Evolutionary conservation across 257 asterid genomes (phyloP).

Genomic region (Ajuga chamaepitys): DNA sequence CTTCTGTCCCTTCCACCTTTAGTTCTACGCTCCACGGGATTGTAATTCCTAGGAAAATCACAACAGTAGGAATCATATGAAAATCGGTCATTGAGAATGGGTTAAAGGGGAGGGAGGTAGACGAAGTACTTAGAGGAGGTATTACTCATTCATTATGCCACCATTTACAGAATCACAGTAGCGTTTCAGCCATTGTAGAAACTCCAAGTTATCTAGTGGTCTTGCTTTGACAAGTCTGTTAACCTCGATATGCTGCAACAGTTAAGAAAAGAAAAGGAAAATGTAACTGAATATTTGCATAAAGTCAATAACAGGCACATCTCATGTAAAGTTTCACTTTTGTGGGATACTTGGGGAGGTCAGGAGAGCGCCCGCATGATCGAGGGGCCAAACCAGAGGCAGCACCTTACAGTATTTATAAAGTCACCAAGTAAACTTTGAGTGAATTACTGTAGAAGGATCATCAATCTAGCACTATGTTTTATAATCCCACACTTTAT

Average conservation of each 20-base stretch:
- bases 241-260: conserved; percentile 86
- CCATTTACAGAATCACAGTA: conserved; percentile 85
- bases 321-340: not conserved
- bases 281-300: not conserved
- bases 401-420: not conserved
- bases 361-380: no score
- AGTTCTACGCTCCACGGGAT: conserved; percentile 81
- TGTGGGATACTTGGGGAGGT: not conserved
- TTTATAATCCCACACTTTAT: not conserved
- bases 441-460: not conserved
- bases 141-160: conserved; percentile 78
- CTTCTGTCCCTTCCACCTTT: conserved; percentile 65
- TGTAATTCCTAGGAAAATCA: conserved; percentile 52
- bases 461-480: not conserved
- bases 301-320: not conserved
- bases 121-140: conserved; percentile 10
- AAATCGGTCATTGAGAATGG: conserved; percentile 1
- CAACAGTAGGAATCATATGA: conserved; percentile 9
- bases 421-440: not conserved
- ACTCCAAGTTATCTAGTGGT: conserved; percentile 93
- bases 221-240: conserved; percentile 85
- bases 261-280: not conserved
- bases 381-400: not conserved
- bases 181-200: conserved; percentile 92
- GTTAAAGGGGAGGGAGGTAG: not conserved